Percentiles rank a stretch among this genome's conserved stretches.
Conservation (phyloP, 1,284 basidiomycete species). For the Ustilago nuda region DNA sequence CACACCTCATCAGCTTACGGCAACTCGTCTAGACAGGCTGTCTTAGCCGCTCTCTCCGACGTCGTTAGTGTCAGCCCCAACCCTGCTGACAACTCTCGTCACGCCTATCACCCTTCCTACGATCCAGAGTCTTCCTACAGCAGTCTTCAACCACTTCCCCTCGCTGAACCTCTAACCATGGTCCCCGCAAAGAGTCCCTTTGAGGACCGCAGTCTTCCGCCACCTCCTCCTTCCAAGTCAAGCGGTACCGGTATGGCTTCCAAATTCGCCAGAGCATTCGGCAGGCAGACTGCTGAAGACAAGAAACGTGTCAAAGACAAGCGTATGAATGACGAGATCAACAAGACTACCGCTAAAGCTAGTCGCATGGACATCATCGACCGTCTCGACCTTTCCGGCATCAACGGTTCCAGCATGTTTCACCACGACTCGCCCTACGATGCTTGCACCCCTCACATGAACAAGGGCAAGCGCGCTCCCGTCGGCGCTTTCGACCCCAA, state of each 20-base stretch:
- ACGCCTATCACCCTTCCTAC: slow-evolving; percentile 33
- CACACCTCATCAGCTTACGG: slow-evolving; percentile 24
- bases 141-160: slow-evolving; percentile 44
- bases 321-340: slow-evolving; percentile 54
- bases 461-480: slow-evolving; percentile 58
- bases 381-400: slow-evolving; percentile 63
- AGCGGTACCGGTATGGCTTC: slow-evolving; percentile 44
- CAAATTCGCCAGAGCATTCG: slow-evolving; percentile 58
- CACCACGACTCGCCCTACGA: slow-evolving; percentile 69
- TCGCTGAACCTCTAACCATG: slow-evolving; percentile 42
- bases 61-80: slow-evolving; percentile 53
- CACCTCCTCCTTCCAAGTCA: slow-evolving; percentile 38
- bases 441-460: slow-evolving; percentile 65
- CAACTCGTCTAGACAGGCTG: slow-evolving; percentile 35
- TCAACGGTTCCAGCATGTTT: slow-evolving; percentile 65
- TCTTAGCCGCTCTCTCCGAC: slow-evolving; percentile 61
- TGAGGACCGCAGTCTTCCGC: slow-evolving; percentile 48
- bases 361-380: slow-evolving; percentile 68
- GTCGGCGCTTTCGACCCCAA: slow-evolving; percentile 65
- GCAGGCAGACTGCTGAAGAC: slow-evolving; percentile 55
- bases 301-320: slow-evolving; percentile 53
- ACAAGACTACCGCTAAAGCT: slow-evolving; percentile 32
- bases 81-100: slow-evolving; percentile 15
- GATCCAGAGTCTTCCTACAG: slow-evolving; percentile 38
- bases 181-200: slow-evolving; percentile 54